These are phyloP conservation scores for Trifolium dubium DNA, from an alignment of 306 rosid genomes.

Conservation along the genomic window DNA sequence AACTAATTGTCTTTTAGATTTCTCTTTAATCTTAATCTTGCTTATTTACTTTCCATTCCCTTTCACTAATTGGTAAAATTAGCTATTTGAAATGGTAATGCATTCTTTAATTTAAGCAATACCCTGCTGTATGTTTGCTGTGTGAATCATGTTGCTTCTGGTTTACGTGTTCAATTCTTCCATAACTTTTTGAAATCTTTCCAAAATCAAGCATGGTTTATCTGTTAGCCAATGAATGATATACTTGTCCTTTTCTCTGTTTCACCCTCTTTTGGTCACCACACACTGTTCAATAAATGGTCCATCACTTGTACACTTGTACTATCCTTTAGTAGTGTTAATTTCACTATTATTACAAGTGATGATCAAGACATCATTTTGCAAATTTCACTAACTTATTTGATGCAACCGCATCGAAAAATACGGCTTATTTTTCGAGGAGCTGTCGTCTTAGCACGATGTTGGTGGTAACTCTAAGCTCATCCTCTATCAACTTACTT, in stretches of 20 bases:
- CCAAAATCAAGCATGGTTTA: neutral
- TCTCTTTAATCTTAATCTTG: no score
- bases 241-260: neutral
- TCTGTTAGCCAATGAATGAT: neutral
- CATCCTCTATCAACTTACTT: neutral
- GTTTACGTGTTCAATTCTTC: neutral
- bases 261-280: neutral
- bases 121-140: neutral
- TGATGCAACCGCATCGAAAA: neutral
- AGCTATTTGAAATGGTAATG: no score
- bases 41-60: no score
- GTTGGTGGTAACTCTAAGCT: neutral
- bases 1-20: no score
- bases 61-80: no score
- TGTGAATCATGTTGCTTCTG: conserved; percentile 4
- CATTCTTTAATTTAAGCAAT: neutral
- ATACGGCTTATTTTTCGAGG: neutral
- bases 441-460: neutral
- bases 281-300: neutral
- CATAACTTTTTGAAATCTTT: neutral
- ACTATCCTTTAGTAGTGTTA: conserved; percentile 1
- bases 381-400: conserved; percentile 9
- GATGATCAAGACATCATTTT: neutral
- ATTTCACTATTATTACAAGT: conserved; percentile 14
- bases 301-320: neutral